Evolutionary conservation across 371 early-diverging fungal species (phyloP).

Genomic region (Mortierella sp.): DNA sequence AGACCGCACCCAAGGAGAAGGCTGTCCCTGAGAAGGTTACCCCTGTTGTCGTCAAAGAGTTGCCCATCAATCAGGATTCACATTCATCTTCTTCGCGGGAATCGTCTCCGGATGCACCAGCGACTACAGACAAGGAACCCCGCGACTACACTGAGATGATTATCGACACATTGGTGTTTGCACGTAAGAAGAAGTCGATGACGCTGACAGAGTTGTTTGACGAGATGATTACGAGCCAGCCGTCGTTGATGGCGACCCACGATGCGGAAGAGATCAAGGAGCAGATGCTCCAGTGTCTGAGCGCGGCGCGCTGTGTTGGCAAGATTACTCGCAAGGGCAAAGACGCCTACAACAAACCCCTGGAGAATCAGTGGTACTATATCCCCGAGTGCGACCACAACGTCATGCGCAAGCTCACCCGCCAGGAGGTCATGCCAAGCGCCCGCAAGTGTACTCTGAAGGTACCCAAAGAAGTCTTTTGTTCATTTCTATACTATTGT

Average conservation of each 20-base stretch:
- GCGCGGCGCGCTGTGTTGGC: constrained; percentile 59
- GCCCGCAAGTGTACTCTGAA: constrained; percentile 76
- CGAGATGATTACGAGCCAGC: constrained; percentile 53
- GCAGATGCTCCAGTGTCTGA: constrained; percentile 50
- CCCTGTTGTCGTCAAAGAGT: background rate
- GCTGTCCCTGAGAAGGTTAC: background rate
- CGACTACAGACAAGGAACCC: constrained; percentile 14
- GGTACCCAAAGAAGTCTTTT: constrained; percentile 17
- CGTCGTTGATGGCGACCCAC: constrained; percentile 36
- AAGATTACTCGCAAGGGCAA: constrained; percentile 75
- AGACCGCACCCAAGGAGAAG: background rate
- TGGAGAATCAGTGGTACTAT: constrained; percentile 73
- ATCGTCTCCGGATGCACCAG: constrained; percentile 16
- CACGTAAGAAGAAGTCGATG: constrained; percentile 57
- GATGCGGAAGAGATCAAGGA: constrained; percentile 44
- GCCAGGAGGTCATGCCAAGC: constrained; percentile 65
- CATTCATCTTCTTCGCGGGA: constrained; percentile 19
- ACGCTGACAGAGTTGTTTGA: constrained; percentile 51
- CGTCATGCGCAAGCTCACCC: constrained; percentile 52
- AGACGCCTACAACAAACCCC: constrained; percentile 73
- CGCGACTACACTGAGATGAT: constrained; percentile 57
- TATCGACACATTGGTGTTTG: constrained; percentile 56
- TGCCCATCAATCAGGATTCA: background rate
- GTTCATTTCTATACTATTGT: background rate
- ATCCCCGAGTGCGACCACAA: constrained; percentile 68